Conservation (phyloP, 805 yeast genomes). For the Cyberlindnera sargentensis region DNA sequence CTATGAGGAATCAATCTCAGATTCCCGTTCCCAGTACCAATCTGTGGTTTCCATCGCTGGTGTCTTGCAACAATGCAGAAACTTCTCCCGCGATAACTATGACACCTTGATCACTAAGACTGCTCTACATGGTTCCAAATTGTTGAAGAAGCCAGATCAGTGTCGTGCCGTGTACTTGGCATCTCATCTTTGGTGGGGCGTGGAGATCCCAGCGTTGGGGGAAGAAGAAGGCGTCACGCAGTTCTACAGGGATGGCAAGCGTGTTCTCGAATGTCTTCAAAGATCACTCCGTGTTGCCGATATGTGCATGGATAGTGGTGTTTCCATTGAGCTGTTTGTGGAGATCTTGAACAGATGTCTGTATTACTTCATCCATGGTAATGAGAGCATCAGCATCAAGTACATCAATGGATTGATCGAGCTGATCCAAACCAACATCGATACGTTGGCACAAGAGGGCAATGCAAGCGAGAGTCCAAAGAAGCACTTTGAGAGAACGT, state of each 20-base stretch:
- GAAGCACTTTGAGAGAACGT: conserved; percentile 62
- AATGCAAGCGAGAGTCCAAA: conserved; percentile 16
- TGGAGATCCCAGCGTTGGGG: conserved; percentile 45
- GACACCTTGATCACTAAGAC: conserved; percentile 78
- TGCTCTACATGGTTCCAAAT: conserved; percentile 80
- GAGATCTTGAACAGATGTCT: conserved; percentile 85
- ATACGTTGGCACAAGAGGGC: conserved; percentile 15
- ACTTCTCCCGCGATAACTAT: conserved; percentile 58
- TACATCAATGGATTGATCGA: conserved; percentile 85
- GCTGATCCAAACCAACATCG: conserved; percentile 60
- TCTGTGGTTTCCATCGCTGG: conserved; percentile 44
- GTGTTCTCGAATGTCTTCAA: conserved; percentile 88
- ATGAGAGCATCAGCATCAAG: conserved; percentile 55
- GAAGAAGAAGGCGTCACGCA: conserved; percentile 38
- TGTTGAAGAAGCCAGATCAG: conserved; percentile 89
- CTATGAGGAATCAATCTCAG: conserved; percentile 61
- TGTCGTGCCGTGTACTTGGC: conserved; percentile 85
- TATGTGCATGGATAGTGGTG: conserved; percentile 77
- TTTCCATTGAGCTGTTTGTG: conserved; percentile 74
- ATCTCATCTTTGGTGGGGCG: conserved; percentile 93
- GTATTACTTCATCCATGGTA: conserved; percentile 80
- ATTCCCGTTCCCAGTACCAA: conserved; percentile 47
- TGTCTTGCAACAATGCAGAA: conserved; percentile 43
- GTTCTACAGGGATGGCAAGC: conserved; percentile 46
- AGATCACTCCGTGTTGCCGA: conserved; percentile 87